These are phyloP conservation scores for Funneliformis caledonium DNA, from an alignment of 371 early-diverging fungal genomes.

Conservation along the genomic window DNA sequence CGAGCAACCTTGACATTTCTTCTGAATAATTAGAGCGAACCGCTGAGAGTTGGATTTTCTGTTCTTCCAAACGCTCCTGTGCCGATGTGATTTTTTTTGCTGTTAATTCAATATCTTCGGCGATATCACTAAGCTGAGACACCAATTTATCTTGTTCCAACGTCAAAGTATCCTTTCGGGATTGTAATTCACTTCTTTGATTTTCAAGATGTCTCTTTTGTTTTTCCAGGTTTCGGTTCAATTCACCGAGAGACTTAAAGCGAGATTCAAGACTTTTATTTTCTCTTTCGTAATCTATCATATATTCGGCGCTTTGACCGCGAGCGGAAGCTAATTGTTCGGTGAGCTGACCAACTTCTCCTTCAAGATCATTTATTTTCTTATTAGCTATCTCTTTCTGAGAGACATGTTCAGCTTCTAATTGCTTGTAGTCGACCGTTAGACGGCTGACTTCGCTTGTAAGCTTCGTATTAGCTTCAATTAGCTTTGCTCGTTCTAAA, in stretches of 20 bases:
- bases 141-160: slow-evolving; percentile 26
- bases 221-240: slow-evolving; percentile 28
- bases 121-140: not conserved
- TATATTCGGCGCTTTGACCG: slow-evolving; percentile 20
- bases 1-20: not conserved
- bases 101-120: not conserved
- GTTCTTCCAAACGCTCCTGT: slow-evolving; percentile 7
- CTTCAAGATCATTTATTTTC: slow-evolving; percentile 12
- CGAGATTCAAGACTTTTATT: slow-evolving; percentile 23
- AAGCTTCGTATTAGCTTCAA: slow-evolving; percentile 10
- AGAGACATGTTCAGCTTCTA: not conserved
- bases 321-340: slow-evolving; percentile 33
- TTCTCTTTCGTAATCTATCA: slow-evolving; percentile 35
- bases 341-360: slow-evolving; percentile 20
- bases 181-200: slow-evolving; percentile 31
- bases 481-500: slow-evolving; percentile 5
- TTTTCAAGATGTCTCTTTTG: slow-evolving; percentile 21
- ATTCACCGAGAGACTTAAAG: slow-evolving; percentile 10
- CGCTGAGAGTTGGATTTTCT: not conserved
- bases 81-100: not conserved
- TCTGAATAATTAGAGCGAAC: not conserved
- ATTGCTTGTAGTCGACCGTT: slow-evolving; percentile 14
- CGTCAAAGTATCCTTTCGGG: slow-evolving; percentile 26
- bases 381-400: slow-evolving; percentile 4
- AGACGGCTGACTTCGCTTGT: slow-evolving; percentile 3